Conservation (phyloP, 768 basidiomycete genomes). For the Clitopilus hobsonii region DNA sequence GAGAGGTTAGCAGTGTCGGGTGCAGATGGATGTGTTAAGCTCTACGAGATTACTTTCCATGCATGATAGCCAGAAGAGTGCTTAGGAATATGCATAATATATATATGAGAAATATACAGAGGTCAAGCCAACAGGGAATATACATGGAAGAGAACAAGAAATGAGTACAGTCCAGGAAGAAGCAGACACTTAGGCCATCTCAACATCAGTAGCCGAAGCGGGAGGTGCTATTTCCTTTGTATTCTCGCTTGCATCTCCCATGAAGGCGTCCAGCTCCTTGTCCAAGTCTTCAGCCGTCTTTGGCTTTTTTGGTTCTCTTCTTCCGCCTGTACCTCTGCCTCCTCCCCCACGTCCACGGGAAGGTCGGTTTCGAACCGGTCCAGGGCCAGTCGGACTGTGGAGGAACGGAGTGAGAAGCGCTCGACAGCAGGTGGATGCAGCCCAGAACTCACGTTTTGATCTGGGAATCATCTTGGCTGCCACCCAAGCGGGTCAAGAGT, state of each 20-base stretch:
- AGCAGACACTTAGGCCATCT: constrained; percentile 36
- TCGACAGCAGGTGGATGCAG: not conserved
- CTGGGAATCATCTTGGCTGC: constrained; percentile 21
- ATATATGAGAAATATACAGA: not conserved
- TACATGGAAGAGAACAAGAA: not conserved
- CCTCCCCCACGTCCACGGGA: constrained; percentile 21
- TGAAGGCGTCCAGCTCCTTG: constrained; percentile 82
- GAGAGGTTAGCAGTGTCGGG: constrained; percentile 67
- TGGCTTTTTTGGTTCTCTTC: constrained; percentile 38
- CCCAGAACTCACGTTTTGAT: constrained; percentile 29
- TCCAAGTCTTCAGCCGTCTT: constrained; percentile 84
- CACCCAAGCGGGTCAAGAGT: constrained; percentile 16
- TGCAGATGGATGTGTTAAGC: constrained; percentile 75
- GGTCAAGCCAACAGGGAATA: not conserved
- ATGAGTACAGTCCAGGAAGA: not conserved
- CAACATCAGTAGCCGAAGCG: constrained; percentile 35
- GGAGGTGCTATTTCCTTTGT: constrained; percentile 12
- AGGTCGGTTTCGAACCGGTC: constrained; percentile 46
- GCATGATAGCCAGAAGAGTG: constrained; percentile 11
- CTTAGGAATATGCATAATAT: not conserved
- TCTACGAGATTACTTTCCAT: constrained; percentile 62
- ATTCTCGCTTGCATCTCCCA: constrained; percentile 52
- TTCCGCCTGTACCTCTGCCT: constrained; percentile 24
- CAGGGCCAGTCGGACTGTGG: constrained; percentile 22
- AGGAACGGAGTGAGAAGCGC: not conserved